Base-by-base conservation (phyloP, 129 eudicot species). In the Centella asiatica region DNA sequence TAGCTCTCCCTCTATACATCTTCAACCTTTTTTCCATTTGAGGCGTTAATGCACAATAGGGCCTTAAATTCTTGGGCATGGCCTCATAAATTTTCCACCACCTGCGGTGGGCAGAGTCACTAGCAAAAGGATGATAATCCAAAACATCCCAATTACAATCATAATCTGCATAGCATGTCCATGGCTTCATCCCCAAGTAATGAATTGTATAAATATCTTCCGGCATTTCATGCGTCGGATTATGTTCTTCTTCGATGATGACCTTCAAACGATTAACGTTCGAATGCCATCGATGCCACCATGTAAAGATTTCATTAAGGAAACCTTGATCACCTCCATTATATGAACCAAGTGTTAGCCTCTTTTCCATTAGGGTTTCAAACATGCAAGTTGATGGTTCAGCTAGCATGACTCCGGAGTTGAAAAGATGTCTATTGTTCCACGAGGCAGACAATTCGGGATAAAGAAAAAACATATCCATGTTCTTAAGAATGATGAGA, bases 291-390 rank as follows among this genome's bases (percentile, higher is more conserved):
- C 97, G 76, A 59, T 85, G 97, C 97, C 97, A 89, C 90, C 90
- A 89, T 0, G 76, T 71, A 33, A 89, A 85, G 0, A 83, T 72
- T 53, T 85, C 97, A 19, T 89, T 89, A 5, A 85, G 74, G 61
- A 80, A 85, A 8, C 90, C 95, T 25, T 89, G 97, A 69, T 89
- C 97, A 6, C 97, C 97, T 1, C 97, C 97, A 56, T 89, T 89
- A 54, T 85, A 85, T 0, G 97, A 82, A 17, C 26, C 72, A 1
- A 85, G 37, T 5, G 60, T 40, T 4, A 20, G 42, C 67, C 74
- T 79, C 17, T 74, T 78, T 59, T 69, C 54, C 88, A 89, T 85
- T 9, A 89, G 32, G 45, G 42, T 28, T 39, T 75, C 52, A 61
- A 85, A 89, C 72, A 79, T 72, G 67, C 97, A 89, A 33, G 70